Evolutionary conservation across 441 rosid species (phyloP).

Genomic region (Euphorbia corollata): DNA sequence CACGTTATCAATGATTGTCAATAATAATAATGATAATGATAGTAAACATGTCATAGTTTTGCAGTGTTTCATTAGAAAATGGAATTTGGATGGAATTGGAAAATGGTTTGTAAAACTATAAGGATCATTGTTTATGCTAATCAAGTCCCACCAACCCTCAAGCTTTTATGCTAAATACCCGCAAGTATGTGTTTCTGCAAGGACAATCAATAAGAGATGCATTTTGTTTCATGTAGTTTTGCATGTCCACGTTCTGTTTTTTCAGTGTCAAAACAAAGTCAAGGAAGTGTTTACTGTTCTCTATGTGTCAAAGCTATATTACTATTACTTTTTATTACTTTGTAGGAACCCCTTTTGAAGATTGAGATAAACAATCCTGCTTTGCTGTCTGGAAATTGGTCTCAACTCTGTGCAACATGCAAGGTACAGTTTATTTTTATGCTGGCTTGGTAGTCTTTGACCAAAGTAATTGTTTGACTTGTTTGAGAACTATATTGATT

Average conservation of each 20-base stretch:
- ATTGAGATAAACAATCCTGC: slow-evolving; percentile 83
- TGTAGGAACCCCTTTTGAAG: slow-evolving; percentile 85
- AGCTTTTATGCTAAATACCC: background rate
- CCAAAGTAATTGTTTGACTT: background rate
- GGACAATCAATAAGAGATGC: background rate
- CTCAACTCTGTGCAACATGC: slow-evolving; percentile 98
- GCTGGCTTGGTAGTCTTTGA: slow-evolving; percentile 4
- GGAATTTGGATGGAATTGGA: too few relatives aligned
- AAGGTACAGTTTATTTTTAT: slow-evolving; percentile 46
- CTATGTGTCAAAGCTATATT: background rate
- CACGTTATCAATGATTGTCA: background rate
- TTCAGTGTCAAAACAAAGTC: background rate
- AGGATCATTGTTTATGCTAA: background rate
- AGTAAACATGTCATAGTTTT: too few relatives aligned
- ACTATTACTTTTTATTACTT: slow-evolving; percentile 16
- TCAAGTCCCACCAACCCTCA: background rate
- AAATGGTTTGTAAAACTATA: too few relatives aligned
- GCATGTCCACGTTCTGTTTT: background rate
- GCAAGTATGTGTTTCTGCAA: background rate
- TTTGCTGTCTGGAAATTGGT: slow-evolving; percentile 91
- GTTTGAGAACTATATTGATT: slow-evolving; percentile 12
- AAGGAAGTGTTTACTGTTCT: background rate
- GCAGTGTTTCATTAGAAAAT: too few relatives aligned
- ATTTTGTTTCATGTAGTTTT: background rate
- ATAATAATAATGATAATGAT: too few relatives aligned